These are phyloP conservation scores for Lippia alba DNA, from an alignment of 305 asterid genomes.

Conservation along the genomic window DNA sequence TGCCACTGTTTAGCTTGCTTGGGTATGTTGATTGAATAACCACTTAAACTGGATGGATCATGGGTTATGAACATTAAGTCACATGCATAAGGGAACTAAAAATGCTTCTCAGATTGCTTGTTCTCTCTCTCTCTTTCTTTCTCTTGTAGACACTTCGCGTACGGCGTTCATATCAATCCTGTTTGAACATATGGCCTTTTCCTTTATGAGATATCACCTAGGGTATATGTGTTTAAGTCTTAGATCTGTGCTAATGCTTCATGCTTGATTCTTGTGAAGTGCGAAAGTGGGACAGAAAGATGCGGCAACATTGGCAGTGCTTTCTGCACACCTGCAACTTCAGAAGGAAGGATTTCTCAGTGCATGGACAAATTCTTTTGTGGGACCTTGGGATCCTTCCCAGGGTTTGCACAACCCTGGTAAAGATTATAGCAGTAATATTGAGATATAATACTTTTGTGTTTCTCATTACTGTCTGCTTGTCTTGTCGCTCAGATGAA, in stretches of 20 bases:
- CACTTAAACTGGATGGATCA: constrained; percentile 11
- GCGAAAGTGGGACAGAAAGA: constrained; percentile 75
- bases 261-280: constrained; percentile 52
- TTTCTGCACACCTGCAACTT: constrained; percentile 87
- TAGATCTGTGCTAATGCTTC: constrained; percentile 35
- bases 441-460: constrained; percentile 15
- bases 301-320: constrained; percentile 72
- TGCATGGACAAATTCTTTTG: constrained; percentile 95
- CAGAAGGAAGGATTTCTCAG: constrained; percentile 96
- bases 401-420: constrained; percentile 99
- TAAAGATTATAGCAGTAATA: constrained; percentile 44
- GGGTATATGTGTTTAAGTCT: constrained; percentile 11
- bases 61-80: constrained; percentile 9
- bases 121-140: not conserved
- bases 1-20: constrained; percentile 6
- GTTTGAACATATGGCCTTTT: constrained; percentile 14
- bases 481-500: constrained; percentile 69
- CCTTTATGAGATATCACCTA: constrained; percentile 8
- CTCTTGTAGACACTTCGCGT: constrained; percentile 18
- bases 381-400: constrained; percentile 99
- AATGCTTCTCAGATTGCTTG: constrained; percentile 13
- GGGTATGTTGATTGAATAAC: constrained; percentile 7
- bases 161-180: not conserved
- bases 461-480: constrained; percentile 44
- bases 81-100: constrained; percentile 8